Evolutionary conservation across 176 grass and related monocot species (phyloP), one percentile per base, ranked within the genome.

Genomic region (Leersia perrieri): DNA sequence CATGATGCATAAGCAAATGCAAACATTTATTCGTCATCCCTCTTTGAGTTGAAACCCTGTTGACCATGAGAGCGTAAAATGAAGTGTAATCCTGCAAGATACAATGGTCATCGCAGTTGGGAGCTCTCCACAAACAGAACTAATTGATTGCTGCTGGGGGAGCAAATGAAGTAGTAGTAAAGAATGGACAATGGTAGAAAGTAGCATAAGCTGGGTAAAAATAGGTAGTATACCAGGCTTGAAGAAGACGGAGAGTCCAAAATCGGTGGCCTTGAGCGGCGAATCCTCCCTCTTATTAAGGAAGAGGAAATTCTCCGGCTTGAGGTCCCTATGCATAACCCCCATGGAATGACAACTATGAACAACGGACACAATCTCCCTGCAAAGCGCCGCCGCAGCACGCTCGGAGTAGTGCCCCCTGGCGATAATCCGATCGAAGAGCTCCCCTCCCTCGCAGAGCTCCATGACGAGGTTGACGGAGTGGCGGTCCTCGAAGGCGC

Each of bases 381-480:
- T 75, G 80, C 94, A 97, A 13, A 97, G 86, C 3, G 83, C 80
- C 0, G 94, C 94, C 0, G 94, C 94, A 0, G 83, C 88, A 26
- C 92, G 90, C 90, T 97, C 94, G 64, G 94, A 94, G 89, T 97
- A 97, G 80, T 97, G 94, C 0, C 94, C 94, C 6, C 87, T 76
- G 4, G 94, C 79, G 73, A 97, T 97, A 87, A 97, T 97, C 60
- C 94, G 85, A 75, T 99, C 96, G 74, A 99, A 99, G 40, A 99
- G 87, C 82, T 99, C 96, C 4, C 96, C 96, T 29, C 96, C 96
- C 87, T 99, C 96, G 85, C 96, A 99, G 63, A 99, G 89, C 88
- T 99, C 96, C 96, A 99, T 99, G 82, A 99, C 85, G 75, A 99
- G 90, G 86, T 97, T 97, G 67, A 97, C 90, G 3, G 85, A 90